A percentile compares a stretch with the other conserved stretches of the same genome.
phyloP scores from a whole-genome alignment of 768 basidiomycete genomes.

The Tricholoma sp. region DNA sequence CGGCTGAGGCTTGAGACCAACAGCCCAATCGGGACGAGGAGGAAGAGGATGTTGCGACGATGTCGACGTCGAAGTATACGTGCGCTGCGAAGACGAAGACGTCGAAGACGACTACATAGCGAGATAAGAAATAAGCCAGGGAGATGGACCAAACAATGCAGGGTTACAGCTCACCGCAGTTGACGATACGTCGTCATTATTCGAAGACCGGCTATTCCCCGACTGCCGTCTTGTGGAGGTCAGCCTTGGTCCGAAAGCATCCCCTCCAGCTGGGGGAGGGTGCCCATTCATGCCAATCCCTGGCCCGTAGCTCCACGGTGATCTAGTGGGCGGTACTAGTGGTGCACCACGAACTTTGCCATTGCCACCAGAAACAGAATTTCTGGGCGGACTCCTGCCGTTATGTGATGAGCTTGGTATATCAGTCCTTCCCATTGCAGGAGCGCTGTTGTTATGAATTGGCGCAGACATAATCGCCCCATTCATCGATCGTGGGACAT shows the following conservation, averaged over 20 bases:
- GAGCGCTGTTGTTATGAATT: constrained; percentile 17
- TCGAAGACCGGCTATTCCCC: constrained; percentile 50
- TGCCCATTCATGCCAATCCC: constrained; percentile 49
- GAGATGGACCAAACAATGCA: constrained; percentile 1
- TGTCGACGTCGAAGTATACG: constrained; percentile 68
- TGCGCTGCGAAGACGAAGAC: constrained; percentile 74
- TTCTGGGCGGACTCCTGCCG: constrained; percentile 25
- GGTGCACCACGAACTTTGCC: constrained; percentile 22
- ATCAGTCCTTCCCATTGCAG: constrained; percentile 25
- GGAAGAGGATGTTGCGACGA: constrained; percentile 78
- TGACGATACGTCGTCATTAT: constrained; percentile 71
- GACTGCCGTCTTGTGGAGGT: constrained; percentile 50
- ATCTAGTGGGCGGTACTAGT: constrained; percentile 35
- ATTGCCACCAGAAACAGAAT: constrained; percentile 24
- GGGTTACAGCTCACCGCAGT: constrained; percentile 54
- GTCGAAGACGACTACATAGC: constrained; percentile 59
- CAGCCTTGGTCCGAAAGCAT: constrained; percentile 63
- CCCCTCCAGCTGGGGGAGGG: constrained; percentile 30
- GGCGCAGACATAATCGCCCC: constrained; percentile 18
- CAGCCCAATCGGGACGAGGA: constrained; percentile 84
- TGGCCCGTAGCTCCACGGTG: constrained; percentile 70
- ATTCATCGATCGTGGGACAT: constrained; percentile 22
- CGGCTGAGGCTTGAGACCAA: constrained; percentile 74
- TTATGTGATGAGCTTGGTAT: constrained; percentile 22
- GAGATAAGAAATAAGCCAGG: constrained; percentile 5